Base-by-base conservation (phyloP, 1,284 basidiomycete species). In the Leccinum holopus region DNA sequence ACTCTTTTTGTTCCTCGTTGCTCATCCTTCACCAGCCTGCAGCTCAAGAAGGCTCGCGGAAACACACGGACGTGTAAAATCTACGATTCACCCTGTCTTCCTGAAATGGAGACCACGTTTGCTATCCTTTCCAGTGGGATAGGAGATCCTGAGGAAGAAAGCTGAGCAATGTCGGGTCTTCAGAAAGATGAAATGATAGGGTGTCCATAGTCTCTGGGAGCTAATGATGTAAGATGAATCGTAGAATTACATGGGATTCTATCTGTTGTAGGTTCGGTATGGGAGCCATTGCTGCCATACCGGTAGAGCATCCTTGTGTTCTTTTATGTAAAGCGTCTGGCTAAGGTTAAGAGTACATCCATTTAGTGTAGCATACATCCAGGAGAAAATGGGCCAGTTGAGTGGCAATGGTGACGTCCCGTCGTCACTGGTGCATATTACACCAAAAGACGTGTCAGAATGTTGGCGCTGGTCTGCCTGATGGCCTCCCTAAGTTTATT, bases 21-120 rank as follows among this genome's bases (percentile, higher is more conserved):
- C 62, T 69, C 59, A 65, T 58, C 59, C 63, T 57, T 35, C 30
- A 47, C 54, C 68, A 94, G 93, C 39, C 77, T 99, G 33, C 94
- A 96, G 74, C 82, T 99, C 59, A 92, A 94, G 78, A 99, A 99
- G 76, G 92, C 91, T 33, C 86, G 97, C 44, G 97, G 92, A 9
- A 91, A 93, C 64, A 96, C 94, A 58, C 91, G 97, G 67, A 90
- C 95, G 55, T 97, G 95, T 79, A 97, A 96, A 78, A 97, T 99
- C 67, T 97, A 97, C 66, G 97, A 99, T 79, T 98, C 95, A 7
- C 97, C 97, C 1, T 98, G 96, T 78, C 82, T 99, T 51, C 97
- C 97, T 6, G 97, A 99, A 77, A 94, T 94, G 63, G 97, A 99
- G 75, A 95, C 92, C 3, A 91, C 94, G 66, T 99, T 98, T 75